Percentiles rank a stretch among this genome's conserved stretches.
Evolutionary conservation across 257 asterid species (phyloP).

Genomic region (Ilex aquifolium): DNA sequence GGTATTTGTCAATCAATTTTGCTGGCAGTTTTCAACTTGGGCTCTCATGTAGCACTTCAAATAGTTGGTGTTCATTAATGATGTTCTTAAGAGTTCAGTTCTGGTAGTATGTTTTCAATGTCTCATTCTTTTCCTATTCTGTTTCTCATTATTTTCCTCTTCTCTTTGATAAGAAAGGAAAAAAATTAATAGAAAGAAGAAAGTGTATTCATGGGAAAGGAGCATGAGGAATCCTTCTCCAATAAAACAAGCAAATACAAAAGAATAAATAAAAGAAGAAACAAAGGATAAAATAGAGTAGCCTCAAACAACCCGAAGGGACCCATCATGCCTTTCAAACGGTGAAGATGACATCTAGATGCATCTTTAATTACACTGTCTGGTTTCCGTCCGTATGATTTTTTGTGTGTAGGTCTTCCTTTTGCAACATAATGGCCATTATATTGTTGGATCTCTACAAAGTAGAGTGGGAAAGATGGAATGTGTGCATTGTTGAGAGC

Average conservation of each 20-base stretch:
- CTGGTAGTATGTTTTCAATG: not conserved
- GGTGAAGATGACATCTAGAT: not conserved
- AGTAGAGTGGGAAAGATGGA: not conserved
- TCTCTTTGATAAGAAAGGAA: not conserved
- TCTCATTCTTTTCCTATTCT: not conserved
- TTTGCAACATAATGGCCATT: too few relatives aligned
- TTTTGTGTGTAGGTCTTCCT: too few relatives aligned
- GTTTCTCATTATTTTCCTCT: not conserved
- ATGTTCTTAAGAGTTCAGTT: not conserved
- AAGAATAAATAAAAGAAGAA: not conserved
- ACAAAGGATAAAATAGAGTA: too few relatives aligned
- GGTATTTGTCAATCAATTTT: constrained; percentile 28
- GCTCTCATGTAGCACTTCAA: not conserved
- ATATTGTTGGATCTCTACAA: too few relatives aligned
- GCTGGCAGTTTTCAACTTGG: not conserved
- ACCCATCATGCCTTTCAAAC: not conserved
- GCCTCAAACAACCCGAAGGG: too few relatives aligned
- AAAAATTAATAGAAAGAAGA: too few relatives aligned
- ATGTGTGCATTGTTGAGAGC: not conserved
- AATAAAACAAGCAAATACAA: not conserved
- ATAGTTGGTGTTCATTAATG: not conserved
- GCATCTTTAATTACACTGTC: not conserved
- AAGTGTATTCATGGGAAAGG: too few relatives aligned
- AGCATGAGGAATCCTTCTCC: too few relatives aligned
- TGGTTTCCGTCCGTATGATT: not conserved